A percentile compares a stretch with the other conserved stretches of the same genome.
phyloP scores from a whole-genome alignment of 176 grass and related monocot species.

The Sorghum bicolor region DNA sequence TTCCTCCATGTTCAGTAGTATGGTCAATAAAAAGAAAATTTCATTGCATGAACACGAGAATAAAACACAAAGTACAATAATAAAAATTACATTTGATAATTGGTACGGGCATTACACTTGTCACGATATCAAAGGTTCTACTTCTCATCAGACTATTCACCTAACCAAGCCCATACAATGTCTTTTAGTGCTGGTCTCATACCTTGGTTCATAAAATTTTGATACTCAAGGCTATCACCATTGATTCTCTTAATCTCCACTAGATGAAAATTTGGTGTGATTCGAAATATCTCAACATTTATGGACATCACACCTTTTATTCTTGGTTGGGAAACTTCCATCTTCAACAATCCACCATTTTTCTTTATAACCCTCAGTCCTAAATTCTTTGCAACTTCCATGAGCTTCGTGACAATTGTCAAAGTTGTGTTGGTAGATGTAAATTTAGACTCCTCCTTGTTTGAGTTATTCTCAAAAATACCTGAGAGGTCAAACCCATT shows the following conservation, averaged over 20 bases:
- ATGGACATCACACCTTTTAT: slow-evolving; percentile 73
- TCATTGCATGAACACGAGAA: background rate
- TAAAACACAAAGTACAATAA: background rate
- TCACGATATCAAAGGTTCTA: background rate
- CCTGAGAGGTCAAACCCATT: slow-evolving; percentile 86
- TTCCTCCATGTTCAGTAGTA: background rate
- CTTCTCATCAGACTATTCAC: slow-evolving; percentile 36
- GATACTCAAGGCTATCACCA: slow-evolving; percentile 80
- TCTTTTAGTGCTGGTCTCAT: slow-evolving; percentile 72
- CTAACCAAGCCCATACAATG: slow-evolving; percentile 94
- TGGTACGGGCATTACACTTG: background rate
- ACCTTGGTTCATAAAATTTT: slow-evolving; percentile 55
- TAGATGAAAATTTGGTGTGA: slow-evolving; percentile 74
- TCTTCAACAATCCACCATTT: slow-evolving; percentile 56
- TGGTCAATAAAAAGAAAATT: background rate
- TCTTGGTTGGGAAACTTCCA: slow-evolving; percentile 51
- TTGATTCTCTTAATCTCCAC: slow-evolving; percentile 80
- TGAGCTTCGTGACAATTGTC: slow-evolving; percentile 60
- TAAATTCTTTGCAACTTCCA: slow-evolving; percentile 62
- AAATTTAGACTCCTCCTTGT: slow-evolving; percentile 55
- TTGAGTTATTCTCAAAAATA: slow-evolving; percentile 58
- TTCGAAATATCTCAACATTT: slow-evolving; percentile 65
- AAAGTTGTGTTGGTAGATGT: slow-evolving; percentile 56
- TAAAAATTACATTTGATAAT: background rate
- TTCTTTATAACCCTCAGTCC: slow-evolving; percentile 64